Percentiles rank a stretch among this genome's conserved stretches.
Evolutionary conservation across 768 basidiomycete genomes (phyloP).

Genomic region (Naganishia randhawae): DNA sequence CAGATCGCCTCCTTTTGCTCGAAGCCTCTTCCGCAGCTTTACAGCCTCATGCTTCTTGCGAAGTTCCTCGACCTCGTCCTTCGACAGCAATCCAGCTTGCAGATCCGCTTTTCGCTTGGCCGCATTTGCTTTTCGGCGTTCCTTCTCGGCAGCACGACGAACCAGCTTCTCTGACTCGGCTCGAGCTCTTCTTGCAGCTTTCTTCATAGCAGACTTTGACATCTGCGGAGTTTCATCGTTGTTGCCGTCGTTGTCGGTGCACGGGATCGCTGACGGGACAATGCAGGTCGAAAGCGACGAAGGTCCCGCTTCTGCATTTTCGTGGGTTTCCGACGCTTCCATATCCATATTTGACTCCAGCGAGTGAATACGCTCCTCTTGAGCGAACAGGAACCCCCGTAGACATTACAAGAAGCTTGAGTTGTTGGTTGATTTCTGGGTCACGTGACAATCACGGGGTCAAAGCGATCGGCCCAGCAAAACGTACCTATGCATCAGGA

Average conservation of each 20-base stretch:
- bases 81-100: slow-evolving; percentile 28
- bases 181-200: slow-evolving; percentile 40
- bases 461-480: too few species aligned
- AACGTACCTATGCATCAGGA: too few species aligned
- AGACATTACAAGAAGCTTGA: too few species aligned
- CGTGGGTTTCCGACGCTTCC: not conserved
- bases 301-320: slow-evolving; percentile 15
- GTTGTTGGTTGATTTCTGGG: too few species aligned
- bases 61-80: slow-evolving; percentile 41
- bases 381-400: not conserved
- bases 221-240: slow-evolving; percentile 22
- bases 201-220: slow-evolving; percentile 46
- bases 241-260: not conserved
- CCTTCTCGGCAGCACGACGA: slow-evolving; percentile 36
- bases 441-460: too few species aligned
- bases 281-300: slow-evolving; percentile 33
- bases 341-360: not conserved
- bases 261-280: slow-evolving; percentile 24
- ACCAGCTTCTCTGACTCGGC: slow-evolving; percentile 23
- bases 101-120: slow-evolving; percentile 50
- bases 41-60: slow-evolving; percentile 41
- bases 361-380: not conserved
- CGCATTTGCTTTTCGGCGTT: slow-evolving; percentile 61
- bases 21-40: slow-evolving; percentile 30
- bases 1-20: slow-evolving; percentile 61